These are phyloP conservation scores for Wickerhamiella allomyrinae DNA, from an alignment of 805 yeast genomes.

Conservation along the genomic window DNA sequence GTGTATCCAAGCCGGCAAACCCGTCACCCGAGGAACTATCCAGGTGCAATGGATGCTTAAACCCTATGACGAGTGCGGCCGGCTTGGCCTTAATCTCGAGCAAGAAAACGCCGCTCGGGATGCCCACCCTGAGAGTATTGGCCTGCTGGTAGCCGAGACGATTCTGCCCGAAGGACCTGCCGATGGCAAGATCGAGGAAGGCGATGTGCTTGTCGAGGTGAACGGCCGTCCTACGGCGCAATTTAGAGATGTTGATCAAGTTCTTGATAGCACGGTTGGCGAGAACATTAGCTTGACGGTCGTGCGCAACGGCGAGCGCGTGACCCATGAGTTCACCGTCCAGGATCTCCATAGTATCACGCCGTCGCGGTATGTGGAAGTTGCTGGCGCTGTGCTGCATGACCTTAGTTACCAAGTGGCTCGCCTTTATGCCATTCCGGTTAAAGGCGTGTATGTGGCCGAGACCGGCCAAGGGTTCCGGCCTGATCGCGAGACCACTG, in stretches of 20 bases:
- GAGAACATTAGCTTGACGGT: constrained; percentile 39
- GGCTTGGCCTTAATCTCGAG: constrained; percentile 66
- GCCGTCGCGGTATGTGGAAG: constrained; percentile 67
- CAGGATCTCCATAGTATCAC: constrained; percentile 72
- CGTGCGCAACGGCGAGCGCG: constrained; percentile 60
- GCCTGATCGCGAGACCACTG: constrained; percentile 37
- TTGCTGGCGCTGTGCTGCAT: constrained; percentile 78
- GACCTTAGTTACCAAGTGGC: constrained; percentile 82
- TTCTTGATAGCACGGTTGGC: constrained; percentile 60
- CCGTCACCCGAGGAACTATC: constrained; percentile 78
- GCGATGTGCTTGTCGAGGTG: constrained; percentile 67
- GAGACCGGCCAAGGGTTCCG: constrained; percentile 64
- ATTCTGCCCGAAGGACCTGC: constrained; percentile 81
- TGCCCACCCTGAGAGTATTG: constrained; percentile 58
- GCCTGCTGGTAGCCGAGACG: constrained; percentile 69
- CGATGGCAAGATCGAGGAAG: constrained; percentile 57
- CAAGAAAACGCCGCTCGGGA: constrained; percentile 59
- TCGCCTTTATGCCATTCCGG: constrained; percentile 69
- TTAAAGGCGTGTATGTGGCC: constrained; percentile 66
- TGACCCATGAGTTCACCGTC: constrained; percentile 38
- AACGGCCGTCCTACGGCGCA: constrained; percentile 50
- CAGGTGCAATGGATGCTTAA: constrained; percentile 79
- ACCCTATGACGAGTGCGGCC: constrained; percentile 81
- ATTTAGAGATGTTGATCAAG: constrained; percentile 70
- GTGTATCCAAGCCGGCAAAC: constrained; percentile 45